phyloP scores from a whole-genome alignment of 495 filamentous ascomycete species.

The Daldinia grandis region DNA sequence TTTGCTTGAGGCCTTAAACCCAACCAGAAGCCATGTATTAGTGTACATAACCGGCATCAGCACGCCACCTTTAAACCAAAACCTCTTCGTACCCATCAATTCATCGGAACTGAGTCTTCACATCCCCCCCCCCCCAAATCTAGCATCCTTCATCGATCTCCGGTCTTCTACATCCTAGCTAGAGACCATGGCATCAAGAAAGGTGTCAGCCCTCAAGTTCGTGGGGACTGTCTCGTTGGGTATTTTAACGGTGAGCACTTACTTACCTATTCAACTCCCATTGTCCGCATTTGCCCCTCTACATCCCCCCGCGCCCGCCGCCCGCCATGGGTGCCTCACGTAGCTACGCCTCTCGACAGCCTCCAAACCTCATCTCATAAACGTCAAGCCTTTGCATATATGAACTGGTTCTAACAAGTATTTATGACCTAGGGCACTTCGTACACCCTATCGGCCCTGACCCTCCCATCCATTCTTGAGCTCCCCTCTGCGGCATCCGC shows the following conservation, averaged over 20 bases:
- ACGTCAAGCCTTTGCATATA: neutral
- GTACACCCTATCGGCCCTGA: slow-evolving; percentile 76
- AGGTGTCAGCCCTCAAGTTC: slow-evolving; percentile 82
- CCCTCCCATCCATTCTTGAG: slow-evolving; percentile 77
- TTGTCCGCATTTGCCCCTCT: slow-evolving; percentile 37
- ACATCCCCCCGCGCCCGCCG: slow-evolving; percentile 23
- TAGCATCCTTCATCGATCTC: slow-evolving; percentile 3
- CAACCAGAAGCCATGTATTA: slow-evolving; percentile 18
- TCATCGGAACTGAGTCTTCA: neutral
- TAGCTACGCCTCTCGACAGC: slow-evolving; percentile 1
- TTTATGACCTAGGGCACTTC: slow-evolving; percentile 75
- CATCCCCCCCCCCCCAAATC: slow-evolving; percentile 22
- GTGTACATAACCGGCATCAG: slow-evolving; percentile 1
- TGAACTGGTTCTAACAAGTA: neutral
- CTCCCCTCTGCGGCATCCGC: slow-evolving; percentile 77
- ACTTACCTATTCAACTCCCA: neutral
- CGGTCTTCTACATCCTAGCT: slow-evolving; percentile 9
- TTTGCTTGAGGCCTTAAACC: slow-evolving; percentile 22
- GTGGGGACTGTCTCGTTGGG: slow-evolving; percentile 88
- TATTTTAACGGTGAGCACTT: slow-evolving; percentile 81
- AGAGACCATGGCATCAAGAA: slow-evolving; percentile 70
- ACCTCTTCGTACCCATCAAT: neutral
- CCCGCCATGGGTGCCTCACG: slow-evolving; percentile 20
- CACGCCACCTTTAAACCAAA: neutral
- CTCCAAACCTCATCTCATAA: neutral